Evolutionary conservation across 306 rosid species (phyloP).

Genomic region (Medicago lupulina): DNA sequence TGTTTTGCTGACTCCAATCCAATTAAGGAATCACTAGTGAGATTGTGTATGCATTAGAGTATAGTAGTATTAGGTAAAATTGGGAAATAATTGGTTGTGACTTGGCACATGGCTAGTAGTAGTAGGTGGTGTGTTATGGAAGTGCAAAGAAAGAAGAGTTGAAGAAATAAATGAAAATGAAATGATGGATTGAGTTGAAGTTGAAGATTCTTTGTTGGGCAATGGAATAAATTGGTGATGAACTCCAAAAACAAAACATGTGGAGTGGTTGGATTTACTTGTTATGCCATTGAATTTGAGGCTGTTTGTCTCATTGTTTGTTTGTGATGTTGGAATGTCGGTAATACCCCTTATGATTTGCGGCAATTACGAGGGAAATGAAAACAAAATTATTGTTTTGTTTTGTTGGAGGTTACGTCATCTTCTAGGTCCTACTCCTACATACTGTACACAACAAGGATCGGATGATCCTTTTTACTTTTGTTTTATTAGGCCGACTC

Average conservation of each 20-base stretch:
- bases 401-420: too few species aligned
- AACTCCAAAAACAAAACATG: neutral
- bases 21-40: neutral
- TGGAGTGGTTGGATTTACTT: constrained; percentile 17
- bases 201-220: constrained; percentile 9
- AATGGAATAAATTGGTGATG: neutral
- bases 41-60: neutral
- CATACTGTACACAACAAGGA: too few species aligned
- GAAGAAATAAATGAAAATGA: neutral
- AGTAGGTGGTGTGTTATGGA: too few species aligned
- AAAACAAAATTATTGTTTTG: too few species aligned
- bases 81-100: neutral
- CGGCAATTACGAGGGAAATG: neutral
- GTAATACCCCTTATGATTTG: neutral
- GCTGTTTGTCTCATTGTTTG: too few species aligned
- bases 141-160: neutral
- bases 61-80: neutral
- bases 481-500: too few species aligned
- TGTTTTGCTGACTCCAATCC: neutral
- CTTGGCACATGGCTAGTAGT: neutral
- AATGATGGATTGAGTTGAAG: neutral
- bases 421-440: too few species aligned
- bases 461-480: too few species aligned
- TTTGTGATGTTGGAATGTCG: neutral
- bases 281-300: neutral